Evolutionary conservation across 306 rosid genomes (phyloP), one percentile per base, ranked within the genome.

Genomic region (Calophaca sinica): DNA sequence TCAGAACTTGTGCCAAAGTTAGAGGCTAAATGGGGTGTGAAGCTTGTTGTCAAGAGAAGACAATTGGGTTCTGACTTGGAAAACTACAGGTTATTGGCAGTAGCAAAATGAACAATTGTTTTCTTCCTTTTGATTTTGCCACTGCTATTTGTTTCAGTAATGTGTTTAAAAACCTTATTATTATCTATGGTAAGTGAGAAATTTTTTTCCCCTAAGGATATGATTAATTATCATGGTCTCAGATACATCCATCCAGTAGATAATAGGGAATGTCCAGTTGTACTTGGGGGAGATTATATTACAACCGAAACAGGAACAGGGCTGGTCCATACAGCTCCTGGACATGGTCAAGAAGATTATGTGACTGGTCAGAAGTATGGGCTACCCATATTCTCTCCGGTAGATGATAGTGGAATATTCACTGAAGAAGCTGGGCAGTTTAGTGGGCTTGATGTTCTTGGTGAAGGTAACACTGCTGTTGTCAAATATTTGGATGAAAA

Each of bases 281-380:
- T 94, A 52, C 51, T 89, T 62, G 99, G 97, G 75, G 99, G 99
- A 79, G 99, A 94, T 65, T 94, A 94, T 83, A 94, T 94, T 81
- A 90, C 97, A 26, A 94, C 91, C 45, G 98, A 90, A 73, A 82
- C 99, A 38, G 99, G 99, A 82, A 94, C 99, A 50, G 99, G 99
- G 65, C 86, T 94, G 75, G 99, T 94, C 80, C 99, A 94, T 86
- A 94, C 97, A 50, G 99, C 99, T 78, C 99, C 99, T 70, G 99
- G 99, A 58, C 99, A 94, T 81, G 99, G 99, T 71, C 99, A 92
- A 81, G 99, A 94, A 79, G 99, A 94, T 79, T 90, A 90, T 74
- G 91, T 86, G 70, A 92, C 96, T 80, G 98, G 99, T 73, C 88
- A 82, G 81, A 94, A 94, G 89, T 90, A 92, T 75, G 96, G 96